Evolutionary conservation across 345 rosid species (phyloP), one percentile per base, ranked within the genome.

Genomic region (Iberis pinnata): DNA sequence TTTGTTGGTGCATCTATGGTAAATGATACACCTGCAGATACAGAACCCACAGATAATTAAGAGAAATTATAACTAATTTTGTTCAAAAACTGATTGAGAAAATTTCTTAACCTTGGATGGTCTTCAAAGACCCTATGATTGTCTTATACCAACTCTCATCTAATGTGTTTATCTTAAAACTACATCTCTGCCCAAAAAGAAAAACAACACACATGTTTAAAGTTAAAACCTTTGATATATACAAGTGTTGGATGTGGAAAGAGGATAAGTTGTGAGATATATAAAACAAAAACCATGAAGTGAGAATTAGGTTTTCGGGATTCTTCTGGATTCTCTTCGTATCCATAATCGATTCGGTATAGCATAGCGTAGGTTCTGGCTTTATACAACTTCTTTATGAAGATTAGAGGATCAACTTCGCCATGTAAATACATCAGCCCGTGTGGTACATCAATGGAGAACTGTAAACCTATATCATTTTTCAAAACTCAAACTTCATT

Each of bases 21-120:
- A 18, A 58, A 65, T 18, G 70, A 58, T 13, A 65, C 47, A 57
- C 53, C 70, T 58, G n/a, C n/a, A n/a, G 53, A 58, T 12, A 50
- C 14, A 43, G 29, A 58, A 18, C 40, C 24, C 40, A 57, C 35
- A 8, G 29, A 39, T 55, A 18, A 9, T 1, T n/a, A n/a, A n/a
- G n/a, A n/a, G n/a, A n/a, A n/a, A n/a, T n/a, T n/a, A n/a, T n/a
- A n/a, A n/a, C n/a, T n/a, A n/a, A n/a, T 15, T 43, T 9, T 35
- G 31, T 25, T 9, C 15, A 24, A 9, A 53, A 52, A 6, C 25
- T 16, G 36, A 61, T 41, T 25, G 51, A 49, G 18, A 53, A 53
- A 13, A 11, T 1, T 27, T 26, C 0, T 41, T 6, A 45, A 58
- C 70, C 70, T 65, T 58, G 64, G 64, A 65, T 50, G 48, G 41